phyloP scores from a whole-genome alignment of 306 rosid species.

The Purshia tridentata region DNA sequence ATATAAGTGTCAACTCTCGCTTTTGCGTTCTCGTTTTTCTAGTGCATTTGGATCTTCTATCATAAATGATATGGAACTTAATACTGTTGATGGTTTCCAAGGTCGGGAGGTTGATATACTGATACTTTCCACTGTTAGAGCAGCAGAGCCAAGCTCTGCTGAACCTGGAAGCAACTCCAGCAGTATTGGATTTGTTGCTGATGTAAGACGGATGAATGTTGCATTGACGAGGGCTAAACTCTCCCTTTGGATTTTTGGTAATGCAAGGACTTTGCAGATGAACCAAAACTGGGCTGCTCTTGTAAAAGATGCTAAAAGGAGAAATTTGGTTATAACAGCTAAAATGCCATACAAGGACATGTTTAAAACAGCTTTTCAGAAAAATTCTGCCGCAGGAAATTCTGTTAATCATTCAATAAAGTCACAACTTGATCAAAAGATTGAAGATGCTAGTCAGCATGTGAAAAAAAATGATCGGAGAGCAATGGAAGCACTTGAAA shows the following conservation, averaged over 20 bases:
- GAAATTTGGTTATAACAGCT: conserved; percentile 55
- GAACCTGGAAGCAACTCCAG: conserved; percentile 50
- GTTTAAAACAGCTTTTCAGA: conserved; percentile 41
- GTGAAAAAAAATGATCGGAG: conserved; percentile 26
- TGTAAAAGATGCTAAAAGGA: conserved; percentile 73
- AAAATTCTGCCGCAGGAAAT: conserved; percentile 31
- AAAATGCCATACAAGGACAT: conserved; percentile 63
- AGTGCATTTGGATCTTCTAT: conserved; percentile 73
- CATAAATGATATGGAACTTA: conserved; percentile 63
- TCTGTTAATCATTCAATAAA: conserved; percentile 30
- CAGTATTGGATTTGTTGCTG: conserved; percentile 93
- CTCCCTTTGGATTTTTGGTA: conserved; percentile 92
- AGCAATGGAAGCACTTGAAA: conserved; percentile 35
- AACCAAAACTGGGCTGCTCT: conserved; percentile 88
- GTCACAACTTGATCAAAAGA: conserved; percentile 42
- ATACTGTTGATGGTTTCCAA: conserved; percentile 97
- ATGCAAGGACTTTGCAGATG: conserved; percentile 78
- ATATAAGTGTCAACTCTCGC: conserved; percentile 79
- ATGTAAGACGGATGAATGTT: conserved; percentile 97
- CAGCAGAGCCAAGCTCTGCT: conserved; percentile 42
- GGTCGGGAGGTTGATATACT: conserved; percentile 96
- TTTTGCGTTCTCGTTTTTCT: conserved; percentile 73
- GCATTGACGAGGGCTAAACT: conserved; percentile 91
- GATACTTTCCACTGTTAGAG: conserved; percentile 93
- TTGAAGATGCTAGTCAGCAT: conserved; percentile 28